These are phyloP conservation scores for Xerocomus spinulosus DNA, from an alignment of 768 basidiomycete genomes.

Conservation along the genomic window DNA sequence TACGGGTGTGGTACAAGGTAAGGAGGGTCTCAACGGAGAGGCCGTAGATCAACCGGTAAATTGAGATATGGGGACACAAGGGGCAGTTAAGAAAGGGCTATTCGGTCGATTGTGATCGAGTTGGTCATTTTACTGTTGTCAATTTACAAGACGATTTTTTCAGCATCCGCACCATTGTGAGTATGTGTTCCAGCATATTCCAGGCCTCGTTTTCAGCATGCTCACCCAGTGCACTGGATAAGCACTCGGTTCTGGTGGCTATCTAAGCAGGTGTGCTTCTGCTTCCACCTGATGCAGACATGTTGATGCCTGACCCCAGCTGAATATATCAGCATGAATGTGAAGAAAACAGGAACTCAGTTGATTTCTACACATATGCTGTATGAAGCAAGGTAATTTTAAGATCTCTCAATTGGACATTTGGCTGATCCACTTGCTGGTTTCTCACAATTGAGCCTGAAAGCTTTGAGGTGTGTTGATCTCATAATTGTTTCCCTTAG, in stretches of 20 bases:
- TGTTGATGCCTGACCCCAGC: conserved; percentile 5
- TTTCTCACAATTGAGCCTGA: conserved; percentile 38
- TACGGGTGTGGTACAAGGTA: no score
- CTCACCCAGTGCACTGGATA: conserved; percentile 44
- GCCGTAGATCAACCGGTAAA: no score
- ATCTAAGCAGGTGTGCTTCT: conserved; percentile 37
- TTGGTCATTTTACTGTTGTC: no score
- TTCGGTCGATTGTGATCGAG: no score
- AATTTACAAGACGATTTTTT: conserved; percentile 8
- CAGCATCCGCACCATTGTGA: conserved; percentile 9
- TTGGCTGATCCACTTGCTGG: conserved; percentile 16
- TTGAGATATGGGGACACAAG: no score
- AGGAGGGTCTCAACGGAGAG: no score
- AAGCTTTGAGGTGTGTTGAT: conserved; percentile 32
- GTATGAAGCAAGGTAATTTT: conserved; percentile 22
- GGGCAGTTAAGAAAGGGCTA: no score
- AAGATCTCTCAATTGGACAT: no score
- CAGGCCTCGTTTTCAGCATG: conserved; percentile 23
- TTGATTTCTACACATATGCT: conserved; percentile 17
- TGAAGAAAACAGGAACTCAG: conserved; percentile 21
- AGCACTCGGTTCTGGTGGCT: conserved; percentile 42
- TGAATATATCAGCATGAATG: conserved; percentile 11
- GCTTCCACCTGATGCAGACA: neutral
- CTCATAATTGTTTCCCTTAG: neutral
- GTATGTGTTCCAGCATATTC: conserved; percentile 15